phyloP scores from a whole-genome alignment of 805 yeast species.

The Nadsonia fulvescens region DNA sequence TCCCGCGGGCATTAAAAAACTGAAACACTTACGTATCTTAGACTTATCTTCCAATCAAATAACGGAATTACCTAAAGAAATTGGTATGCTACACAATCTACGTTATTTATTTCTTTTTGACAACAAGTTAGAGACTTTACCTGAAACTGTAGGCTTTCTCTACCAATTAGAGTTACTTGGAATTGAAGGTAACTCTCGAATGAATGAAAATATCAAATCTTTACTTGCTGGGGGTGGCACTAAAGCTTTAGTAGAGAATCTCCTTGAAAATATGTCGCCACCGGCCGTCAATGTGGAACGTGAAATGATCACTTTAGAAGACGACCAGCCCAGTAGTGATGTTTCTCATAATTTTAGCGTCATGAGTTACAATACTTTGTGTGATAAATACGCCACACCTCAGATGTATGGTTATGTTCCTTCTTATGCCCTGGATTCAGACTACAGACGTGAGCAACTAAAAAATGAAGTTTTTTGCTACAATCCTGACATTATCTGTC shows the following conservation, averaged over 20 bases:
- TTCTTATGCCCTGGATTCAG: conserved; percentile 93
- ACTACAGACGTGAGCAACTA: conserved; percentile 61
- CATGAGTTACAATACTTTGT: conserved; percentile 76
- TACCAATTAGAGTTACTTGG: conserved; percentile 78
- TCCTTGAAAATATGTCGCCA: conserved; percentile 69
- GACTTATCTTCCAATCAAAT: conserved; percentile 71
- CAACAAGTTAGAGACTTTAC: conserved; percentile 58
- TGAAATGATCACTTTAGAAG: conserved; percentile 64
- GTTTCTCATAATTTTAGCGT: conserved; percentile 59
- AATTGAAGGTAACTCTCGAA: conserved; percentile 82
- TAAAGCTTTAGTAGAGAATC: conserved; percentile 55
- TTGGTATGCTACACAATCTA: conserved; percentile 68
- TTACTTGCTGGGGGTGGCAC: conserved; percentile 70
- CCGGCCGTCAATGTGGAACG: conserved; percentile 52
- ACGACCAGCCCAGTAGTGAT: too few relatives aligned
- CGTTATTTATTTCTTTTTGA: conserved; percentile 77
- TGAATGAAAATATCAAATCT: conserved; percentile 45
- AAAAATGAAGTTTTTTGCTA: conserved; percentile 50
- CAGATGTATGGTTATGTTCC: conserved; percentile 89
- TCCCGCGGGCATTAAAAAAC: conserved; percentile 50
- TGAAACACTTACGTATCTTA: conserved; percentile 59
- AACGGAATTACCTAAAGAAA: conserved; percentile 57
- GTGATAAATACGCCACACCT: conserved; percentile 90
- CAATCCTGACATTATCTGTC: conserved; percentile 64
- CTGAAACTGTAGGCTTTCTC: conserved; percentile 71